These are phyloP conservation scores for Colletotrichum horii DNA, from an alignment of 2,329 filamentous ascomycete genomes.

Conservation along the genomic window DNA sequence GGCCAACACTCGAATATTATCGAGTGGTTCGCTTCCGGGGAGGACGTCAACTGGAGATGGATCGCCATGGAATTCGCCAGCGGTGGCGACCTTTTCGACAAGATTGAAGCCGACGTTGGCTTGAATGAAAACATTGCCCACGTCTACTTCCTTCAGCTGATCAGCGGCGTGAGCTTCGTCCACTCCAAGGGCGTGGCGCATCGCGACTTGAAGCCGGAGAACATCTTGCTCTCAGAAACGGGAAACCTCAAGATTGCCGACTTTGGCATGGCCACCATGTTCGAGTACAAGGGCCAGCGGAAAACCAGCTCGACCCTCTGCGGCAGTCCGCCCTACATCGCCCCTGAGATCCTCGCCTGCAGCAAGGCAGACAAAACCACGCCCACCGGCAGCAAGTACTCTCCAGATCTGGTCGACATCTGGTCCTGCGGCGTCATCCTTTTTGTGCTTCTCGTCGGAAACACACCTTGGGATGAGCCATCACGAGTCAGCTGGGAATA, in stretches of 20 bases:
- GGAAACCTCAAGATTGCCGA: conserved; percentile 94
- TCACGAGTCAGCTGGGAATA: conserved; percentile 88
- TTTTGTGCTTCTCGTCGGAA: conserved; percentile 92
- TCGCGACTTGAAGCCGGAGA: conserved; percentile 91
- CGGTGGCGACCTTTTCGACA: conserved; percentile 97
- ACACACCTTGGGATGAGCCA: conserved; percentile 97
- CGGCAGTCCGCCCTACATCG: conserved; percentile 95
- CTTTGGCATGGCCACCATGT: conserved; percentile 94
- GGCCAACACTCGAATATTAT: conserved; percentile 93
- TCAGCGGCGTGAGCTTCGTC: conserved; percentile 91
- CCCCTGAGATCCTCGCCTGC: conserved; percentile 81
- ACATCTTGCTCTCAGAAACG: conserved; percentile 84
- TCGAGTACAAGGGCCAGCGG: conserved; percentile 82
- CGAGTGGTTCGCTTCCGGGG: conserved; percentile 85
- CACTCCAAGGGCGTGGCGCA: conserved; percentile 96
- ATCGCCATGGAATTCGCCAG: conserved; percentile 98
- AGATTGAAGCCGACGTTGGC: conserved; percentile 96
- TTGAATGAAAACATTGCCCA: conserved; percentile 95
- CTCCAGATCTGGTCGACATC: conserved; percentile 84
- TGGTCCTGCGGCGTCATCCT: conserved; percentile 99
- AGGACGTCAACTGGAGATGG: conserved; percentile 90
- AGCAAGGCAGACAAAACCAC: conserved; percentile 47
- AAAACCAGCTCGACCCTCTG: conserved; percentile 90
- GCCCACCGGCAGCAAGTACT: conserved; percentile 64
- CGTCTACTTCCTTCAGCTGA: conserved; percentile 91